Percentiles rank a stretch among this genome's conserved stretches.
Conservation (phyloP, 371 early-diverging fungal species). For the Lichtheimia ornata region DNA sequence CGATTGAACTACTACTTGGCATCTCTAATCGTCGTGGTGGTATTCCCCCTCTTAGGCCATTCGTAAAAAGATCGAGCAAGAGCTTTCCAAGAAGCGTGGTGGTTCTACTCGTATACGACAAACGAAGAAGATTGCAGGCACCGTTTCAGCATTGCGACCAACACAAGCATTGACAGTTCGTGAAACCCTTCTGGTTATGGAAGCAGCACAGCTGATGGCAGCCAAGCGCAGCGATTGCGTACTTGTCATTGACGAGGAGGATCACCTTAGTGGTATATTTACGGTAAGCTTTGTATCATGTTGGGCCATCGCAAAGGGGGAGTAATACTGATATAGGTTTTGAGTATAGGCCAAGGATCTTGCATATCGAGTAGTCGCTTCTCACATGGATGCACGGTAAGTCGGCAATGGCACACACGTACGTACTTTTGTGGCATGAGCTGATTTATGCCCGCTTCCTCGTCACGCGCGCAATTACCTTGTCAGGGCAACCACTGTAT, state of each 20-base stretch:
- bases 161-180: conserved; percentile 90
- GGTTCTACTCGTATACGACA: conserved; percentile 36
- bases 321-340: no score
- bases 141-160: conserved; percentile 90
- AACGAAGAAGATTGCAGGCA: conserved; percentile 68
- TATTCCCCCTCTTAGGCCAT: conserved; percentile 45
- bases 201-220: conserved; percentile 96
- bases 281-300: conserved; percentile 47
- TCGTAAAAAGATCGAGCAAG: conserved; percentile 74
- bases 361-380: conserved; percentile 43
- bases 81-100: conserved; percentile 63
- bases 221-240: conserved; percentile 95
- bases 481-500: conserved; percentile 70
- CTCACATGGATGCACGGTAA: conserved; percentile 50
- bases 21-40: no score
- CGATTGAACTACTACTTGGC: no score
- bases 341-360: conserved; percentile 36
- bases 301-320: neutral
- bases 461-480: neutral
- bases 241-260: conserved; percentile 87
- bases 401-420: neutral
- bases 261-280: conserved; percentile 92
- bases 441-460: neutral
- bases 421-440: neutral
- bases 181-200: conserved; percentile 85